These are phyloP conservation scores for Aureobasidium sp. DNA, from an alignment of 2,329 filamentous ascomycete species.

Conservation along the genomic window DNA sequence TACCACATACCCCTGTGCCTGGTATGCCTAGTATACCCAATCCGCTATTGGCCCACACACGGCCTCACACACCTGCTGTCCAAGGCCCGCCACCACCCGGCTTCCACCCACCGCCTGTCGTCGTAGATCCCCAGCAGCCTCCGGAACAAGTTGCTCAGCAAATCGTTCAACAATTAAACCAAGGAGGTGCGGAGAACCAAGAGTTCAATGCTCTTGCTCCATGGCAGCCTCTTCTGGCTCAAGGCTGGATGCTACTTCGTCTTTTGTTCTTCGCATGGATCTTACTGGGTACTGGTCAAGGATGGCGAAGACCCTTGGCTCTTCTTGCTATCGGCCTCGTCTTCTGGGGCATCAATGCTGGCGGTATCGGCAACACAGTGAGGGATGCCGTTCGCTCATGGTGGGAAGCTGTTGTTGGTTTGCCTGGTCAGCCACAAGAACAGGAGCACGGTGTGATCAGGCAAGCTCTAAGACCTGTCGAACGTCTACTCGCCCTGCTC, in stretches of 20 bases:
- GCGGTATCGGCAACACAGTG: conserved; percentile 8
- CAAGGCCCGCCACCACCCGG: background rate
- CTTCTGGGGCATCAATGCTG: conserved; percentile 33
- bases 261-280: conserved; percentile 52
- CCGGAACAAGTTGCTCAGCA: background rate
- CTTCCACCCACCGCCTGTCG: background rate
- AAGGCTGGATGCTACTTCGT: conserved; percentile 49
- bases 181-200: background rate
- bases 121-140: background rate
- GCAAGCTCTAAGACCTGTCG: conserved; percentile 36
- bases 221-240: conserved; percentile 30
- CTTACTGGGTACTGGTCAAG: conserved; percentile 40
- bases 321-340: conserved; percentile 30
- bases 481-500: conserved; percentile 52
- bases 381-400: conserved; percentile 30
- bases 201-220: conserved; percentile 8
- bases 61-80: background rate
- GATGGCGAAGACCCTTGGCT: conserved; percentile 34
- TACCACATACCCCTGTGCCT: background rate
- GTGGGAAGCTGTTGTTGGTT: conserved; percentile 35
- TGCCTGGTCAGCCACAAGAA: conserved; percentile 13
- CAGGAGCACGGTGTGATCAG: conserved; percentile 19
- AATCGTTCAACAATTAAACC: background rate
- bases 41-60: background rate
- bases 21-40: background rate